phyloP scores from a whole-genome alignment of 1,139 yeast species.

The Saccharomyces hybrid region DNA sequence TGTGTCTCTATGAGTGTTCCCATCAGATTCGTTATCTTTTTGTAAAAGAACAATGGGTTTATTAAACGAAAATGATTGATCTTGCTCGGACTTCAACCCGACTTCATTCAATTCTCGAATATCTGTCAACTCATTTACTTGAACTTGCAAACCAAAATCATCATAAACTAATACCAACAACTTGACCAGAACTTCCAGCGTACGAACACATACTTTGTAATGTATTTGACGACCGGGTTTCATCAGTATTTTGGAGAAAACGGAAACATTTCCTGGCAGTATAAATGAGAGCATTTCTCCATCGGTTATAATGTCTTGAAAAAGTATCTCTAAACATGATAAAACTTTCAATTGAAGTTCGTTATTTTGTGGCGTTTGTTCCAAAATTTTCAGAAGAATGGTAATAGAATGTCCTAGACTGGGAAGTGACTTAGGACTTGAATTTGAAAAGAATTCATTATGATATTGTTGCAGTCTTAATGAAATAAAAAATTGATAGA shows the following conservation, averaged over 20 bases:
- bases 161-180: slow-evolving; percentile 36
- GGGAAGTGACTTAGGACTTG: slow-evolving; percentile 30
- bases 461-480: slow-evolving; percentile 24
- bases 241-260: slow-evolving; percentile 38
- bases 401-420: slow-evolving; percentile 43
- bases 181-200: slow-evolving; percentile 32
- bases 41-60: background rate
- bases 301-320: slow-evolving; percentile 33
- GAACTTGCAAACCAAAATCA: slow-evolving; percentile 35
- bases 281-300: slow-evolving; percentile 48
- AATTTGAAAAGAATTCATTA: slow-evolving; percentile 32
- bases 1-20: slow-evolving; percentile 38
- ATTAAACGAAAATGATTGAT: background rate
- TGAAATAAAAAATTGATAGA: slow-evolving; percentile 18
- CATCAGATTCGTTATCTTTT: slow-evolving; percentile 4
- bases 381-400: slow-evolving; percentile 36
- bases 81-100: background rate
- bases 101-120: slow-evolving; percentile 4
- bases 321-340: slow-evolving; percentile 33
- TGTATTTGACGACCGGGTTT: slow-evolving; percentile 36
- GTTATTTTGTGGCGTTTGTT: slow-evolving; percentile 19
- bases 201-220: slow-evolving; percentile 34
- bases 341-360: slow-evolving; percentile 35
- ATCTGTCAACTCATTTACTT: slow-evolving; percentile 6
- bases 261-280: slow-evolving; percentile 51